Conservation (phyloP, 768 basidiomycete genomes). For the Mycena maculata region DNA sequence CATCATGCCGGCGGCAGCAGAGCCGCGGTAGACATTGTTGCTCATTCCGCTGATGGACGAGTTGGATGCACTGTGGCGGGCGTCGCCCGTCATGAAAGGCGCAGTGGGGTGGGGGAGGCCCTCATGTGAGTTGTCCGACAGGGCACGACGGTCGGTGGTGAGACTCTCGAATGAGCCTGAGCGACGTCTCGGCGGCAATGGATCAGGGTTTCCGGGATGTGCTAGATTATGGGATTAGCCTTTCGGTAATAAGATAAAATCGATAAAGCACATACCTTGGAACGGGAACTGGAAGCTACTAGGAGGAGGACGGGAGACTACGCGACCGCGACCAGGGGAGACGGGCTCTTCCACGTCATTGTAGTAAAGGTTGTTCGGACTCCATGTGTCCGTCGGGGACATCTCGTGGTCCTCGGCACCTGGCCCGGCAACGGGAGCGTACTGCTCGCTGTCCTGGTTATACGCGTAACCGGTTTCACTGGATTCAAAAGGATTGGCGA, state of each 20-base stretch:
- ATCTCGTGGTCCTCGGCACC: slow-evolving; percentile 33
- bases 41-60: slow-evolving; percentile 39
- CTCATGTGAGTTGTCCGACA: slow-evolving; percentile 32
- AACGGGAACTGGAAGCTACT: slow-evolving; percentile 57
- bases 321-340: slow-evolving; percentile 26
- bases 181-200: slow-evolving; percentile 48
- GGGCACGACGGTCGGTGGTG: slow-evolving; percentile 42
- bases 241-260: background rate
- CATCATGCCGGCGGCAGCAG: slow-evolving; percentile 56
- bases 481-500: slow-evolving; percentile 11
- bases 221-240: slow-evolving; percentile 48
- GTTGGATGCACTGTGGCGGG: slow-evolving; percentile 25
- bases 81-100: slow-evolving; percentile 56
- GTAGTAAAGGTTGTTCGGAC: slow-evolving; percentile 36
- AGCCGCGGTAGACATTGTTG: slow-evolving; percentile 55
- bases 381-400: slow-evolving; percentile 35
- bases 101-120: slow-evolving; percentile 57
- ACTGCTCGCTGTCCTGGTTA: slow-evolving; percentile 5
- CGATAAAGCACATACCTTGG: slow-evolving; percentile 38
- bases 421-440: slow-evolving; percentile 11
- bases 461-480: slow-evolving; percentile 11
- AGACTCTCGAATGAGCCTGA: slow-evolving; percentile 57
- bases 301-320: slow-evolving; percentile 47
- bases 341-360: slow-evolving; percentile 20
- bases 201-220: slow-evolving; percentile 73